These are phyloP conservation scores for Brachypodium distachyon DNA, from an alignment of 202 grass and related monocot genomes.

Conservation along the genomic window DNA sequence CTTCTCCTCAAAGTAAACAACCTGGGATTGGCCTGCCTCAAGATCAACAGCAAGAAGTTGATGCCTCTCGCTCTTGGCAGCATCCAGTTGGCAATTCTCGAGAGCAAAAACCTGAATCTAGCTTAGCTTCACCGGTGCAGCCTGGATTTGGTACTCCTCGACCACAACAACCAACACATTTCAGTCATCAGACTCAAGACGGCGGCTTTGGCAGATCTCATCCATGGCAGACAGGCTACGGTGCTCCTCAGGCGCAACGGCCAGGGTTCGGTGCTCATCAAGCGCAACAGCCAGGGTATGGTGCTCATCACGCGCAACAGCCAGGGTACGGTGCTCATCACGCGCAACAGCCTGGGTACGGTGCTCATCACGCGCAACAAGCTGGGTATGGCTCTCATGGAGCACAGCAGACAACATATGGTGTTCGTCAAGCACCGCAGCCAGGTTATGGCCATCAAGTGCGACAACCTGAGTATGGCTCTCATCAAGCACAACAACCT, in stretches of 20 bases:
- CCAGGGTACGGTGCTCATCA: too few species aligned
- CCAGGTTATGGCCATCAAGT: too few species aligned
- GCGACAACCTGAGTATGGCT: too few species aligned
- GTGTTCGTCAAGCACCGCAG: background rate
- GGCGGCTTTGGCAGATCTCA: constrained; percentile 1
- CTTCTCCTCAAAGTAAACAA: background rate
- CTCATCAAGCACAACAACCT: too few species aligned
- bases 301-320: too few species aligned
- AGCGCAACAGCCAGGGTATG: too few species aligned
- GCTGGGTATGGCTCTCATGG: too few species aligned
- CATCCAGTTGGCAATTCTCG: constrained; percentile 3
- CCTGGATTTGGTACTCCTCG: constrained; percentile 17
- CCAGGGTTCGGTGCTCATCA: too few species aligned
- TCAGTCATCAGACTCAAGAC: background rate
- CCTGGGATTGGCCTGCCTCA: background rate
- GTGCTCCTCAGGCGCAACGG: constrained; percentile 18
- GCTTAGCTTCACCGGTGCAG: background rate
- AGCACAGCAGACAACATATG: too few species aligned
- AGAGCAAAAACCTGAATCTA: constrained; percentile 11
- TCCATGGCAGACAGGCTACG: constrained; percentile 14
- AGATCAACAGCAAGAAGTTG: background rate
- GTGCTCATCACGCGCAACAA: background rate
- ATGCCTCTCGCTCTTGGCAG: constrained; percentile 4
- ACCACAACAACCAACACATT: constrained; percentile 2
- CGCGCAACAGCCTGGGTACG: constrained; percentile 26